Percentiles rank a stretch among this genome's conserved stretches.
Conservation (phyloP, 1,284 basidiomycete genomes). For the Apiotrichum akiyoshidainum region DNA sequence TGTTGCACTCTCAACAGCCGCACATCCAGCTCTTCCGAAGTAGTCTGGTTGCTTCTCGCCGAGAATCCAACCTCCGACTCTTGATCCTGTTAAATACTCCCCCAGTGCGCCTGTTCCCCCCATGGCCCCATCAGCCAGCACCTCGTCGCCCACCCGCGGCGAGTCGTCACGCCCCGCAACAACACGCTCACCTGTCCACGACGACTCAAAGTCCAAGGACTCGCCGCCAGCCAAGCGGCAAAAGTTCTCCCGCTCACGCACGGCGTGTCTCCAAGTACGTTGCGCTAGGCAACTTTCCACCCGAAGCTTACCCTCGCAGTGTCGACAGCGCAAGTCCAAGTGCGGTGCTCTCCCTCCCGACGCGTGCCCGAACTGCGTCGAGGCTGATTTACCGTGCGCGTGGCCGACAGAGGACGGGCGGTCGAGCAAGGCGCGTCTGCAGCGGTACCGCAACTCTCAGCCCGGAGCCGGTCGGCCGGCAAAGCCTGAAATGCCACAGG, state of each 20-base stretch:
- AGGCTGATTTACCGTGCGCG: conserved; percentile 21
- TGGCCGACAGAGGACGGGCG: conserved; percentile 34
- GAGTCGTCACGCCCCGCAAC: too few species aligned
- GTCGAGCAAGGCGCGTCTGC: conserved; percentile 22
- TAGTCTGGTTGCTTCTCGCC: too few species aligned
- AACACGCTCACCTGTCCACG: neutral
- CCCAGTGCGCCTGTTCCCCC: too few species aligned
- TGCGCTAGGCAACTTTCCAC: neutral
- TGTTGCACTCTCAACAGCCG: too few species aligned
- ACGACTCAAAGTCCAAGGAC: neutral
- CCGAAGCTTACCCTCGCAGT: conserved; percentile 25
- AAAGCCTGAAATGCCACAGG: too few species aligned
- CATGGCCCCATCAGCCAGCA: too few species aligned
- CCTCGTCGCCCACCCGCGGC: too few species aligned
- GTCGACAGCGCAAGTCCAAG: conserved; percentile 28
- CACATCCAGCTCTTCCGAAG: too few species aligned
- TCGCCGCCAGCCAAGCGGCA: conserved; percentile 20
- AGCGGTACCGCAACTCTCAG: conserved; percentile 14
- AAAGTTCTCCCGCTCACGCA: conserved; percentile 29
- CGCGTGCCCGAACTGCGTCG: conserved; percentile 29
- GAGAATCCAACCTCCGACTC: too few species aligned
- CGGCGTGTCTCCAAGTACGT: conserved; percentile 24
- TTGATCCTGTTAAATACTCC: too few species aligned
- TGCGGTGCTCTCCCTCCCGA: conserved; percentile 27
- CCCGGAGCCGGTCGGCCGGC: neutral